Conservation (phyloP, 1,139 yeast species). For the Saccharomyces hybrid region DNA sequence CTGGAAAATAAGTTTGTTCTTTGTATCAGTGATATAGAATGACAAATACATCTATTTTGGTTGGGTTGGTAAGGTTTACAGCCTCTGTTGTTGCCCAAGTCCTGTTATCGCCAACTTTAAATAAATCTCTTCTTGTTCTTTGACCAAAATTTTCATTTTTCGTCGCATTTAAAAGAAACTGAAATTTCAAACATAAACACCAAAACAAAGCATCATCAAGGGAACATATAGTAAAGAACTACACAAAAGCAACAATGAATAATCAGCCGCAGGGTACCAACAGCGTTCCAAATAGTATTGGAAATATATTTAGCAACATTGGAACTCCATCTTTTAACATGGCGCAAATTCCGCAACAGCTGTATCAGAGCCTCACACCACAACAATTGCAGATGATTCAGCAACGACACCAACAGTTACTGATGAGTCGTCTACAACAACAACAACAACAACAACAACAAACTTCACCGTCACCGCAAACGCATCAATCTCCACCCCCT, state of each 20-base stretch:
- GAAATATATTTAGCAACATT: slow-evolving; percentile 24
- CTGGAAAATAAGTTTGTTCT: slow-evolving; percentile 23
- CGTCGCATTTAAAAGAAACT: neutral
- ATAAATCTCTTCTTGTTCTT: neutral
- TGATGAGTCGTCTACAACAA: slow-evolving; percentile 25
- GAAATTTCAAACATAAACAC: neutral
- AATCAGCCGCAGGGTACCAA: slow-evolving; percentile 3
- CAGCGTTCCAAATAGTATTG: slow-evolving; percentile 1
- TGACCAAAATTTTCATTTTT: neutral
- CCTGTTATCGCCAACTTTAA: neutral
- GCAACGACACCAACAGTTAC: slow-evolving; percentile 31
- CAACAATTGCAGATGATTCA: slow-evolving; percentile 34
- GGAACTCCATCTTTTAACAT: slow-evolving; percentile 32
- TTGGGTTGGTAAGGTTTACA: neutral
- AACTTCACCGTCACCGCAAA: neutral
- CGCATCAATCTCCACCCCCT: neutral
- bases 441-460: slow-evolving; percentile 18
- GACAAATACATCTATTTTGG: slow-evolving; percentile 20
- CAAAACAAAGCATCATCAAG: slow-evolving; percentile 5
- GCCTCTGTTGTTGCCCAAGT: neutral
- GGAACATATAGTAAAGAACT: slow-evolving; percentile 5
- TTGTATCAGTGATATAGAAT: slow-evolving; percentile 26
- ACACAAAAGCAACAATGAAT: neutral
- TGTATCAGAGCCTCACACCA: slow-evolving; percentile 28
- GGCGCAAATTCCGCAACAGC: slow-evolving; percentile 30